Evolutionary conservation across 768 basidiomycete genomes (phyloP).

Genomic region (Hypsizygus marmoreus): DNA sequence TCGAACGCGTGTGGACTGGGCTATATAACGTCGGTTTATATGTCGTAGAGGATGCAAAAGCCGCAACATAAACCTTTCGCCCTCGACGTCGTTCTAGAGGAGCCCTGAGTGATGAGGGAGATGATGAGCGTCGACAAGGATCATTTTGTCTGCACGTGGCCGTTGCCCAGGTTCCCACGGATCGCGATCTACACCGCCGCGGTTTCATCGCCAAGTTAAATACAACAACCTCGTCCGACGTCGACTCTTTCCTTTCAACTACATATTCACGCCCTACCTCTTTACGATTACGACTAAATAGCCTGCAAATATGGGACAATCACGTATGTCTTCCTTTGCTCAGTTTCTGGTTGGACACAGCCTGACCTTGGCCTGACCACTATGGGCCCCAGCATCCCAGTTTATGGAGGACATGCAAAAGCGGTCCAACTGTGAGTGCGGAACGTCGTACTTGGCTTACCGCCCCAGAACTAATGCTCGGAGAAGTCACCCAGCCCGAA

Average conservation of each 20-base stretch:
- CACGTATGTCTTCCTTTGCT: constrained; percentile 54
- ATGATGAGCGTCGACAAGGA: not conserved
- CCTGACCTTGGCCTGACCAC: no score
- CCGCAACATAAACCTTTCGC: constrained; percentile 9
- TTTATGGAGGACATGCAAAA: constrained; percentile 98
- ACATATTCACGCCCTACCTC: not conserved
- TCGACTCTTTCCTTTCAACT: no score
- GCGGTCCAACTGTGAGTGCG: constrained; percentile 92
- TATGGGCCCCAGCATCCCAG: constrained; percentile 65
- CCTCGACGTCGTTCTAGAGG: not conserved
- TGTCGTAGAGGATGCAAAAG: constrained; percentile 1
- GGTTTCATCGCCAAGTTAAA: no score
- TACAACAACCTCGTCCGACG: no score
- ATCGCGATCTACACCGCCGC: not conserved
- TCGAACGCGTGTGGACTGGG: not conserved
- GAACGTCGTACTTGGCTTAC: not conserved
- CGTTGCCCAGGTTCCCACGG: constrained; percentile 7
- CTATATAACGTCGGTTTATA: not conserved
- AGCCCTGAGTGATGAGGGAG: not conserved
- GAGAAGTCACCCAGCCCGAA: constrained; percentile 88
- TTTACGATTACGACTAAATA: not conserved
- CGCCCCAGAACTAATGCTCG: constrained; percentile 12
- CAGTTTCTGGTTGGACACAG: no score
- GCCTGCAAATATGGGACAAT: constrained; percentile 62
- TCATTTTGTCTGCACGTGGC: constrained; percentile 9